Base-by-base conservation (phyloP, 306 rosid genomes). In the Pterocarpus santalinus region DNA sequence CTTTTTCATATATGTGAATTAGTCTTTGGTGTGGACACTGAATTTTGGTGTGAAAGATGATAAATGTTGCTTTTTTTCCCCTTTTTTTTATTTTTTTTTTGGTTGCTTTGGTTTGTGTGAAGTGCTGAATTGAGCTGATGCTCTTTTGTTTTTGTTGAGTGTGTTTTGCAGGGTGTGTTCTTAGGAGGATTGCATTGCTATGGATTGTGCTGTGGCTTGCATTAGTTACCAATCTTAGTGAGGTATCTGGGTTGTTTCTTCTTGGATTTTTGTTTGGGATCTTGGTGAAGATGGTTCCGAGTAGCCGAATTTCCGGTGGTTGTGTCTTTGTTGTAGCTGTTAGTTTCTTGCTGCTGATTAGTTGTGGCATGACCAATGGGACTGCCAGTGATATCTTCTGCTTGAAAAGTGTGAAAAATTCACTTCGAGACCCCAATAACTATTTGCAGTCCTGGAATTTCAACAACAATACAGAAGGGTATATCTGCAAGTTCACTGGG, bases 401-500 rank as follows among this genome's bases (percentile, higher is more conserved):
- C 88, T 90, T 94, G 87, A 82, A 0, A 83, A 89, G 82, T 57
- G 64, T 94, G 56, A 72, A 72, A 62, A 4, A 0, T 0, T 38
- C 88, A 46, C 86, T 94, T 55, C 60, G 87, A 63, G 98, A 94
- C 72, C 90, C 97, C 8, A 8, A 67, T 62, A 67, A 70, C 9
- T 80, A 79, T 77, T 80, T 94, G 81, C 71, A 46, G 9, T 66
- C 91, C 0, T 94, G 98, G 98, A 13, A 79, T 86, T 94, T 94
- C 64, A 43, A 81, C 86, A 94, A 92, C 61, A 34, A 2, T 0
- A 82, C 97, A 8, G 97, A 91, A 87, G 98, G 98, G 9, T 84
- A 38, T 78, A 89, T 91, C 75, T 94, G 98, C 85, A 88, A 67
- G 77, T 94, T 94, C 81, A 72, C 77, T 1, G 98, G 98, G 69